Evolutionary conservation across 768 basidiomycete species (phyloP).

Genomic region (Gymnopilus dilepis): DNA sequence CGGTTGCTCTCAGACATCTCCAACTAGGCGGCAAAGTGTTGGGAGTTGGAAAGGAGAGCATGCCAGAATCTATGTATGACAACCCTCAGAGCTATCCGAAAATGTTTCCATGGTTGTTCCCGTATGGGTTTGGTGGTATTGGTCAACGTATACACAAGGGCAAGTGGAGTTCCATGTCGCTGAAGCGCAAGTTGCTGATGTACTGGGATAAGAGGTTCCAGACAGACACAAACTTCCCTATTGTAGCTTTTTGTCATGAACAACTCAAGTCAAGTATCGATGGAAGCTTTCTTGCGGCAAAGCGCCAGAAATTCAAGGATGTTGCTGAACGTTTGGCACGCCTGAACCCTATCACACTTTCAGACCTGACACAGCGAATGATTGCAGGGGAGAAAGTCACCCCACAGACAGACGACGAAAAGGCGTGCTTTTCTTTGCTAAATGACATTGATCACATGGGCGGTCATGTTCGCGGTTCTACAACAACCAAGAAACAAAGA

Average conservation of each 20-base stretch:
- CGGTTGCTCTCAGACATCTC: slow-evolving; percentile 33
- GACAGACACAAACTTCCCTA: slow-evolving; percentile 38
- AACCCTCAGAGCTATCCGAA: slow-evolving; percentile 41
- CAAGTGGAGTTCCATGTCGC: slow-evolving; percentile 23
- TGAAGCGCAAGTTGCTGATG: slow-evolving; percentile 33
- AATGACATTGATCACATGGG: slow-evolving; percentile 40
- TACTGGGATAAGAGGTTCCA: slow-evolving; percentile 46
- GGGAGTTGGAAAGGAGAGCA: slow-evolving; percentile 31
- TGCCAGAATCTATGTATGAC: slow-evolving; percentile 27
- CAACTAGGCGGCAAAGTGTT: slow-evolving; percentile 31
- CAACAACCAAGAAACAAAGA: slow-evolving; percentile 33
- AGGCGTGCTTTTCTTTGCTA: slow-evolving; percentile 38
- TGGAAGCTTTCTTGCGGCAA: slow-evolving; percentile 32
- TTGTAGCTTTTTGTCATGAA: slow-evolving; percentile 46
- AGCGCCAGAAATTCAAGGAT: slow-evolving; percentile 29
- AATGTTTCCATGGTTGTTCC: slow-evolving; percentile 46
- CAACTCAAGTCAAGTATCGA: slow-evolving; percentile 37
- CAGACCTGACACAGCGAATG: slow-evolving; percentile 25
- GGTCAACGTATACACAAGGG: slow-evolving; percentile 12
- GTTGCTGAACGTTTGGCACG: slow-evolving; percentile 27
- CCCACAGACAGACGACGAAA: slow-evolving; percentile 36
- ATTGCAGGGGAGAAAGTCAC: slow-evolving; percentile 28
- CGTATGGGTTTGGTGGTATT: slow-evolving; percentile 40
- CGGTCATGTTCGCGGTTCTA: slow-evolving; percentile 33
- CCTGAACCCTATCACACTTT: slow-evolving; percentile 28